Evolutionary conservation across 306 rosid species (phyloP).

Genomic region (Hippophae rhamnoides): DNA sequence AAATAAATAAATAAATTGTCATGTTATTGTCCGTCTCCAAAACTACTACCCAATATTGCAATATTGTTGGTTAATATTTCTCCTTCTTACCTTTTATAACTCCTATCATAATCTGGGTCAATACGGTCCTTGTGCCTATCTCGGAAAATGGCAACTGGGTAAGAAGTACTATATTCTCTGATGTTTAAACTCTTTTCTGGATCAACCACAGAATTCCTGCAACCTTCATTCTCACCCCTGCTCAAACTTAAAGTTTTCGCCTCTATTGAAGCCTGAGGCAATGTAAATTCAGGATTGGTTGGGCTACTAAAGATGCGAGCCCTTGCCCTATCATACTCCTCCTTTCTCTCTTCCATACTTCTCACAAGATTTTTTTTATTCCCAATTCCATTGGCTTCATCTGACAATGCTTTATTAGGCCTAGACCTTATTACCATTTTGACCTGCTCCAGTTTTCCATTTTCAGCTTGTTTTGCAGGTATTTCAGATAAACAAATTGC

Average conservation of each 20-base stretch:
- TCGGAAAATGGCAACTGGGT: constrained; percentile 84
- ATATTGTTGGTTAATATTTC: too few relatives aligned
- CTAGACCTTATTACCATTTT: constrained; percentile 56
- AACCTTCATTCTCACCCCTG: constrained; percentile 47
- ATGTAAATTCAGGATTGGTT: constrained; percentile 29
- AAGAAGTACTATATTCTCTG: constrained; percentile 35
- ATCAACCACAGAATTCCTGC: constrained; percentile 32
- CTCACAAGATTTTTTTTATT: constrained; percentile 39
- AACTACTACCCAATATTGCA: too few relatives aligned
- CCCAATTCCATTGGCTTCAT: constrained; percentile 28
- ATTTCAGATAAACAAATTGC: constrained; percentile 57
- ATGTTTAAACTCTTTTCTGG: constrained; percentile 29
- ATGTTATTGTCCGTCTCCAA: neutral
- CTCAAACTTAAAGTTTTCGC: constrained; percentile 28
- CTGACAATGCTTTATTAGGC: constrained; percentile 33
- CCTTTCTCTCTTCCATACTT: constrained; percentile 91
- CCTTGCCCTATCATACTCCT: constrained; percentile 83
- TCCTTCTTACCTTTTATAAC: constrained; percentile 53
- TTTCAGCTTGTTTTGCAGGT: constrained; percentile 49
- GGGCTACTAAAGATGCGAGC: constrained; percentile 75
- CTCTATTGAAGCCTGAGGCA: constrained; percentile 29
- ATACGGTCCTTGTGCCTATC: constrained; percentile 83
- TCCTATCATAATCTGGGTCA: constrained; percentile 91
- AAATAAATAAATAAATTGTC: too few relatives aligned
- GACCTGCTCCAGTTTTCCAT: constrained; percentile 37